Evolutionary conservation across 768 basidiomycete genomes (phyloP).

Genomic region (Holtermannia corniformis): DNA sequence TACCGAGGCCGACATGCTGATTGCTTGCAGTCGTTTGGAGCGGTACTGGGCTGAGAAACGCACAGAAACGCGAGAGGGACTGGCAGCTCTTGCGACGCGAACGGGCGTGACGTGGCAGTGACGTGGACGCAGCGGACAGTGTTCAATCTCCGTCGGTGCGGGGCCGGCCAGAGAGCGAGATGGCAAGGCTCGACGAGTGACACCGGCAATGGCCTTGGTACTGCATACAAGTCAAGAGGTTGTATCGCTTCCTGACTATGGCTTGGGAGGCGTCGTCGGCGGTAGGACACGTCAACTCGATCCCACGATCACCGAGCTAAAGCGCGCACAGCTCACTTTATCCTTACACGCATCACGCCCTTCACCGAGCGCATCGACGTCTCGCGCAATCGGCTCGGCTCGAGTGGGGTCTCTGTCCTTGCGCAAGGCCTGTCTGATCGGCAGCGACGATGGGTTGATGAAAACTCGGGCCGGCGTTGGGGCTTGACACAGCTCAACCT

Average conservation of each 20-base stretch:
- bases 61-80: too few species aligned
- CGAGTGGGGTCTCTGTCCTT: background rate
- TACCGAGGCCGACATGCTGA: conserved; percentile 38
- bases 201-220: background rate
- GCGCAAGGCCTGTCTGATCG: background rate
- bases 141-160: too few species aligned
- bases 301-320: background rate
- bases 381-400: background rate
- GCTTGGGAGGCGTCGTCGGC: background rate
- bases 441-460: background rate
- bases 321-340: background rate
- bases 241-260: background rate
- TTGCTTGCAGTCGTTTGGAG: background rate
- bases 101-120: background rate
- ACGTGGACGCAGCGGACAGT: too few species aligned
- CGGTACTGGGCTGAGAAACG: background rate
- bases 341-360: background rate
- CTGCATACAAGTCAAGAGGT: background rate
- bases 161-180: too few species aligned
- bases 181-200: too few species aligned
- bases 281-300: background rate
- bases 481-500: background rate
- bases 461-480: background rate
- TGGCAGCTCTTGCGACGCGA: too few species aligned
- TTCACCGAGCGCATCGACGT: background rate